These are phyloP conservation scores for Neurospora tetraspora DNA, from an alignment of 495 filamentous ascomycete genomes.

Conservation along the genomic window DNA sequence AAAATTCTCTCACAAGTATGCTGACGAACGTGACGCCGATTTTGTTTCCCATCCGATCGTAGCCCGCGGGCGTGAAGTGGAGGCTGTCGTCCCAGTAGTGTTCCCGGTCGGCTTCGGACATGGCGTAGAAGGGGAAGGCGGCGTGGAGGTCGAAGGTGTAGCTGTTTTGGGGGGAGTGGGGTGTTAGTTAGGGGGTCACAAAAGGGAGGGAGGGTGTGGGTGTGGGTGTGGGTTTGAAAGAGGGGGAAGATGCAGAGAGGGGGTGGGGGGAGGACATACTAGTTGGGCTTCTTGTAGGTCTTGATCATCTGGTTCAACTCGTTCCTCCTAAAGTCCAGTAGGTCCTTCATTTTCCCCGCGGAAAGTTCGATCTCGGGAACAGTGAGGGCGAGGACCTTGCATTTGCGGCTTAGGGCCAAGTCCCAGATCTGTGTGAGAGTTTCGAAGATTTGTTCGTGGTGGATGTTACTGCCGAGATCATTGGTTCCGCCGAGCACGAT, in stretches of 20 bases:
- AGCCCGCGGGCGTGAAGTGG: conserved; percentile 49
- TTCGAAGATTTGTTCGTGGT: conserved; percentile 27
- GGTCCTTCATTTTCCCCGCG: conserved; percentile 4
- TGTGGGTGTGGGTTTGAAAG: background rate
- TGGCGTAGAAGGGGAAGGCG: conserved; percentile 41
- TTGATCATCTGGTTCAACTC: conserved; percentile 44
- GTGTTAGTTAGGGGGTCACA: background rate
- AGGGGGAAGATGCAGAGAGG: background rate
- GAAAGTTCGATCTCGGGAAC: conserved; percentile 37
- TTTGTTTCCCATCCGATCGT: conserved; percentile 46
- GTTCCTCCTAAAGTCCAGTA: conserved; percentile 29
- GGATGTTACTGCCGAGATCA: conserved; percentile 33
- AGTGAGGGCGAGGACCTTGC: conserved; percentile 50
- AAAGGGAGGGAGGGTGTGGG: background rate
- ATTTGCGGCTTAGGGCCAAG: conserved; percentile 31
- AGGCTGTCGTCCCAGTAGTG: conserved; percentile 52
- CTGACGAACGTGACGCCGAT: conserved; percentile 38
- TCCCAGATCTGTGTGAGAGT: conserved; percentile 37
- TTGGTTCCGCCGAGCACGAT: conserved; percentile 52
- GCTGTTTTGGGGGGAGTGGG: conserved; percentile 12
- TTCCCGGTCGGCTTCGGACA: conserved; percentile 30
- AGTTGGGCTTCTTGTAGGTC: conserved; percentile 30
- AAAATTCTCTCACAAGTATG: conserved; percentile 29
- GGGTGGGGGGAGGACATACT: conserved; percentile 26
- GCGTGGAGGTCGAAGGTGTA: conserved; percentile 44